Conservation (phyloP, 345 rosid species). For the Cardiospermum halicacabum region DNA sequence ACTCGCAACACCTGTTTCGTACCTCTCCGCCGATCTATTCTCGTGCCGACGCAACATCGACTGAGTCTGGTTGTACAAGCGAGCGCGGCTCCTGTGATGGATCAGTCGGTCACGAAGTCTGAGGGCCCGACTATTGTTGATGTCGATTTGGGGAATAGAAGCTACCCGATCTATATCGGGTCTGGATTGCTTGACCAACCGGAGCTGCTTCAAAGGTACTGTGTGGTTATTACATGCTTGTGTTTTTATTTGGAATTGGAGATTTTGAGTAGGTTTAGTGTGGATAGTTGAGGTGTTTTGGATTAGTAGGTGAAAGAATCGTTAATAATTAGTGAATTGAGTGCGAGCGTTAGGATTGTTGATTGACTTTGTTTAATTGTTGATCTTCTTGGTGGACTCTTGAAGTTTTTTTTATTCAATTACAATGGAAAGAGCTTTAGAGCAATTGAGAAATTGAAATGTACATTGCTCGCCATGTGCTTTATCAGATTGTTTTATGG, state of each 20-base stretch:
- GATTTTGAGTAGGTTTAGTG: neutral
- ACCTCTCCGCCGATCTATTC: conserved; percentile 29
- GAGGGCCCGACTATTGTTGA: conserved; percentile 60
- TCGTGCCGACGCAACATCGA: conserved; percentile 12
- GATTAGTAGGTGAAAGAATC: neutral
- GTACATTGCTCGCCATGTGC: neutral
- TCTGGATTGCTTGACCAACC: conserved; percentile 81
- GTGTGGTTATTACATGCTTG: neutral
- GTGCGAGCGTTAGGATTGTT: neutral
- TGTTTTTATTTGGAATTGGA: neutral
- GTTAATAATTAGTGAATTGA: neutral
- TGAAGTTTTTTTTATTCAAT: neutral
- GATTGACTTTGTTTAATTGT: neutral
- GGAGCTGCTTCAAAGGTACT: conserved; percentile 71
- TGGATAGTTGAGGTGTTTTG: neutral
- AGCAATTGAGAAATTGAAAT: neutral
- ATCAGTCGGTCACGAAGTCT: conserved; percentile 40
- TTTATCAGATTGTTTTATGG: neutral
- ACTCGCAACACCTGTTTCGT: conserved; percentile 23
- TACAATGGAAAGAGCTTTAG: neutral
- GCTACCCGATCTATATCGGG: conserved; percentile 95
- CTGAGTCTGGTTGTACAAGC: conserved; percentile 34
- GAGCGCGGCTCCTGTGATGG: conserved; percentile 55
- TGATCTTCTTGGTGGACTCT: neutral
- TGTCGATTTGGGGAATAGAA: conserved; percentile 85